These are phyloP conservation scores for Colletotrichum brevisporum DNA, from an alignment of 2,329 filamentous ascomycete species.

Conservation along the genomic window DNA sequence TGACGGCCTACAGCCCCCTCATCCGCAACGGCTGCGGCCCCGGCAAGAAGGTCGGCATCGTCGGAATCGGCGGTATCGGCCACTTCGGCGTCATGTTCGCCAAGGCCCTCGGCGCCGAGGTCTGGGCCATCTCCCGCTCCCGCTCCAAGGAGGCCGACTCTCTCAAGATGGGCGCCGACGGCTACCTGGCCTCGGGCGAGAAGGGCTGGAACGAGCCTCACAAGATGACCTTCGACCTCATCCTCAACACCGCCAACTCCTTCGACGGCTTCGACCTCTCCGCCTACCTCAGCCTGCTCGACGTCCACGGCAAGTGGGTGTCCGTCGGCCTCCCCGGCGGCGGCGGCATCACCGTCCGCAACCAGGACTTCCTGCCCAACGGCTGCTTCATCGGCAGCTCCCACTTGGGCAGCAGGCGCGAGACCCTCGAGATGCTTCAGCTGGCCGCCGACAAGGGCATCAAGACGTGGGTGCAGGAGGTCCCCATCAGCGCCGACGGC, in stretches of 20 bases:
- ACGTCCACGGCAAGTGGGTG: conserved; percentile 86
- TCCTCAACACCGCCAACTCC: conserved; percentile 81
- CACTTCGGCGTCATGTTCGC: conserved; percentile 80
- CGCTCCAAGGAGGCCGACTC: conserved; percentile 74
- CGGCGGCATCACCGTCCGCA: conserved; percentile 77
- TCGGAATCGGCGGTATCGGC: conserved; percentile 80
- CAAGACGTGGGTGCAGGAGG: conserved; percentile 79
- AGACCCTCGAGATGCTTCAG: conserved; percentile 80
- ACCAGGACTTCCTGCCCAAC: conserved; percentile 82
- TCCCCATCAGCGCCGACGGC: conserved; percentile 80
- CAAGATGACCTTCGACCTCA: conserved; percentile 79
- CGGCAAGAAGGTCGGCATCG: conserved; percentile 83
- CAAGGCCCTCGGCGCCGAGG: conserved; percentile 75
- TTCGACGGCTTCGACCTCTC: conserved; percentile 77
- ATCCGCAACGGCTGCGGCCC: conserved; percentile 81
- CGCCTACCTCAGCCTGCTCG: conserved; percentile 83
- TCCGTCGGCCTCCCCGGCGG: conserved; percentile 86
- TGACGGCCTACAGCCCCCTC: conserved; percentile 85
- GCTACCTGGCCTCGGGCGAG: conserved; percentile 71
- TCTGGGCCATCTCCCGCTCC: conserved; percentile 73
- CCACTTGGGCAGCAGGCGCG: conserved; percentile 78
- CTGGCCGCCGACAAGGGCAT: conserved; percentile 79
- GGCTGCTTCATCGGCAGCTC: conserved; percentile 80
- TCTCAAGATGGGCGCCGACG: conserved; percentile 71
- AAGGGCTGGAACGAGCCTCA: conserved; percentile 70